Evolutionary conservation across 106 monocot genomes (phyloP), one percentile per base, ranked within the genome.

Genomic region (Posidonia australis): DNA sequence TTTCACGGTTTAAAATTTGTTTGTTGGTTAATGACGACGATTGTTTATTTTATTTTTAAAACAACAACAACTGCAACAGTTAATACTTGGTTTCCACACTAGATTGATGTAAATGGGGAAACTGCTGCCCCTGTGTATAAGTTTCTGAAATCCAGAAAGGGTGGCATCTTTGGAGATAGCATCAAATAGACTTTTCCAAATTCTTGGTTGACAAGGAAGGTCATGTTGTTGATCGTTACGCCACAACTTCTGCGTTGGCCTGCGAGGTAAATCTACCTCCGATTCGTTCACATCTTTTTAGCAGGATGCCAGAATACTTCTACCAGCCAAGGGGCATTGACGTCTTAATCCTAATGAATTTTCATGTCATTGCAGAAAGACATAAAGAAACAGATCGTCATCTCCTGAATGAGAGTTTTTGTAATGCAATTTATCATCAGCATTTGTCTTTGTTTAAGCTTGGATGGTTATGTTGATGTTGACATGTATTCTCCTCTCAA

Each of bases 171-270:
- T 66, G 93, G 88, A 1, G 83, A 86, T 19, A 56, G 79, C 74
- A 93, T 93, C 77, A 89, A 93, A 63, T 93, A 88, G 93, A 93
- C 84, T 92, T 92, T 66, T 54, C 92, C 9, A 92, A 92, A 78
- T 92, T 92, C 66, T 80, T 92, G 84, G 85, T 89, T 5, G 77
- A 93, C 77, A 93, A 93, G 64, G 88, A 88, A 0, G 93, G 93
- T 0, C 62, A 62, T 24, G 93, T 93, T 0, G 83, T 93, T 13
- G 93, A 88, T 23, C 85, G 85, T 66, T 93, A 83, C 66, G 88
- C 93, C 9, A 83, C 93, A 3, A 93, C 85, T 44, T 77, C 85
- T 36, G 88, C 93, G 0, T 51, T 81, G 12, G 85, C 78, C 75
- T 81, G 88, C 10, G 88, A 93, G 88, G 93, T 85, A 69, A 62